phyloP scores from a whole-genome alignment of 352 stramenopile genomes.

The Phytophthora litchii region DNA sequence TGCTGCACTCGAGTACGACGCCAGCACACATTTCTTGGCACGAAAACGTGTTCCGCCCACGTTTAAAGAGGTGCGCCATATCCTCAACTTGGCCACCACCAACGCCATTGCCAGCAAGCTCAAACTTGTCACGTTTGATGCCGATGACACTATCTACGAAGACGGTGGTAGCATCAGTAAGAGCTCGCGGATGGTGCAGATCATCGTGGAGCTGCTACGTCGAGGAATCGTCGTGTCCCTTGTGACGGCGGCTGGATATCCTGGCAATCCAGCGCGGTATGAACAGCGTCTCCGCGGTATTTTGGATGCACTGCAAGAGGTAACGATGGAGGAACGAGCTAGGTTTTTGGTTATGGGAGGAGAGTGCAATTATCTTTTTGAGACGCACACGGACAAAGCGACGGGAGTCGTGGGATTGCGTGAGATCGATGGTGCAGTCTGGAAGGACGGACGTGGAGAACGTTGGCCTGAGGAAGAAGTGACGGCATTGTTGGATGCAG shows the following conservation, averaged over 20 bases:
- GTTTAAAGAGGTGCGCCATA: conserved; percentile 87
- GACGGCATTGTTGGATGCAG: conserved; percentile 85
- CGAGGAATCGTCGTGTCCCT: conserved; percentile 81
- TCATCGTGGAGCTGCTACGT: conserved; percentile 74
- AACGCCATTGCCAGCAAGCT: conserved; percentile 73
- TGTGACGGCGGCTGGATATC: conserved; percentile 84
- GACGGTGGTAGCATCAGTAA: conserved; percentile 77
- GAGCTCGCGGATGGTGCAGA: conserved; percentile 67
- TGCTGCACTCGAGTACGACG: conserved; percentile 71
- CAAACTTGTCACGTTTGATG: conserved; percentile 88
- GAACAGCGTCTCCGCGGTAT: conserved; percentile 81
- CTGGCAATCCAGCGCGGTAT: conserved; percentile 65
- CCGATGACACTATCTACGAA: conserved; percentile 89
- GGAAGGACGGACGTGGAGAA: conserved; percentile 83
- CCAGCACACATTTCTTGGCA: conserved; percentile 69
- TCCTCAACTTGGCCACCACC: conserved; percentile 82
- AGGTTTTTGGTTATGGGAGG: conserved; percentile 94
- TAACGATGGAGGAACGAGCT: conserved; percentile 65
- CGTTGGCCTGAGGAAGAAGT: conserved; percentile 90
- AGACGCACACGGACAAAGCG: conserved; percentile 56
- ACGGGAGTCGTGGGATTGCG: conserved; percentile 58
- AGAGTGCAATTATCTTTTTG: conserved; percentile 96
- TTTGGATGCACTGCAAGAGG: conserved; percentile 58
- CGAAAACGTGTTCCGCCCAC: conserved; percentile 83
- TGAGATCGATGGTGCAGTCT: conserved; percentile 67